Conservation (phyloP, 306 rosid genomes). For the Biancaea sappan region DNA sequence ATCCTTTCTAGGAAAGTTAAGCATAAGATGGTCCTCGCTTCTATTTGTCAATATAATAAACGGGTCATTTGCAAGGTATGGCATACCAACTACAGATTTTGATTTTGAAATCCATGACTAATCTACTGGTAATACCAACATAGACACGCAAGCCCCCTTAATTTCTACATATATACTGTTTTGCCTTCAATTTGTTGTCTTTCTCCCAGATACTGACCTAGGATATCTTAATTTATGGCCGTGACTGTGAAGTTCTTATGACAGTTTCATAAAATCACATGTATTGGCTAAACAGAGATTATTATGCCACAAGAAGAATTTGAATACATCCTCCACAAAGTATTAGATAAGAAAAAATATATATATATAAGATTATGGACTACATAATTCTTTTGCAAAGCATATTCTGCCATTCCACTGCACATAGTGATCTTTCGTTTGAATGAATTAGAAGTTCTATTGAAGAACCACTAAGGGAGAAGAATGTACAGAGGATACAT, state of each 20-base stretch:
- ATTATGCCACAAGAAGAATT: neutral
- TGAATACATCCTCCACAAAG: neutral
- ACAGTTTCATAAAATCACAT: constrained; percentile 1
- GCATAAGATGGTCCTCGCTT: neutral
- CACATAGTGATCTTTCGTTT: neutral
- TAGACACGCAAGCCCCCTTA: neutral
- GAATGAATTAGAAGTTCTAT: neutral
- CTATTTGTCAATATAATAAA: neutral
- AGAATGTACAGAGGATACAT: neutral
- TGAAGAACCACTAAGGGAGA: neutral
- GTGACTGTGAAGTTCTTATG: neutral
- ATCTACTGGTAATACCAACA: neutral
- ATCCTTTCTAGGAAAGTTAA: neutral
- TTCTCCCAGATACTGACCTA: constrained; percentile 13
- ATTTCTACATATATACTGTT: neutral
- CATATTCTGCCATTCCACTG: neutral
- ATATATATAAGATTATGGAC: neutral
- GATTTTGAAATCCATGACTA: neutral
- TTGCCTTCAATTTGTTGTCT: neutral
- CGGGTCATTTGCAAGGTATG: neutral
- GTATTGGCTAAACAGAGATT: neutral
- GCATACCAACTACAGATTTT: neutral
- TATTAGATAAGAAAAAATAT: neutral
- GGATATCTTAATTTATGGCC: neutral
- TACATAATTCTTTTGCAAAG: neutral